Evolutionary conservation across 2,329 filamentous ascomycete species (phyloP).

Genomic region (Colletotrichum magnum): DNA sequence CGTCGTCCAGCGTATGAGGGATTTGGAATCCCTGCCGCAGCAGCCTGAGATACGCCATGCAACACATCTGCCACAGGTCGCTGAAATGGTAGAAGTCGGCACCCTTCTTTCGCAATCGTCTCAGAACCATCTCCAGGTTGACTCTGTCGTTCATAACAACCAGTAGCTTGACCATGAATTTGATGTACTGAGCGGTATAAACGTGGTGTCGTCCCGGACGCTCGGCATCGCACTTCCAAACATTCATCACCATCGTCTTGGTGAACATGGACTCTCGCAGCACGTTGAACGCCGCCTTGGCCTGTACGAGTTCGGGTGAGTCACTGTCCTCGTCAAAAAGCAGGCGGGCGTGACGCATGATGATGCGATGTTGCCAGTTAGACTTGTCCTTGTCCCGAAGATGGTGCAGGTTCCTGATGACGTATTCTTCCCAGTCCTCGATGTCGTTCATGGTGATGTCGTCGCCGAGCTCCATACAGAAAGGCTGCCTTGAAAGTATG

Average conservation of each 20-base stretch:
- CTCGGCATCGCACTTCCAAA: slow-evolving; percentile 95
- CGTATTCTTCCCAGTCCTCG: slow-evolving; percentile 73
- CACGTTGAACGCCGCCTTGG: slow-evolving; percentile 84
- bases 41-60: slow-evolving; percentile 66
- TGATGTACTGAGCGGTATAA: slow-evolving; percentile 88
- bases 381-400: slow-evolving; percentile 84
- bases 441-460: slow-evolving; percentile 67
- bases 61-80: slow-evolving; percentile 72
- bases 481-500: slow-evolving; percentile 70
- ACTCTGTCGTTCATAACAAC: slow-evolving; percentile 80
- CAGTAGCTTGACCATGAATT: slow-evolving; percentile 83
- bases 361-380: slow-evolving; percentile 95
- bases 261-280: slow-evolving; percentile 84
- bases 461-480: slow-evolving; percentile 63
- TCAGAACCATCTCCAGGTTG: slow-evolving; percentile 83
- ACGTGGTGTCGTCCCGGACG: slow-evolving; percentile 89
- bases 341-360: slow-evolving; percentile 77
- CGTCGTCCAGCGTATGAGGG: slow-evolving; percentile 63
- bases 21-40: slow-evolving; percentile 65
- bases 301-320: slow-evolving; percentile 71
- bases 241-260: slow-evolving; percentile 94
- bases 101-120: slow-evolving; percentile 84
- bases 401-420: slow-evolving; percentile 65
- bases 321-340: slow-evolving; percentile 62
- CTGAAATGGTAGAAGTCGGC: slow-evolving; percentile 79